Evolutionary conservation across 352 stramenopile genomes (phyloP), one percentile per base, ranked within the genome.

Genomic region (Blastocystis sp.): DNA sequence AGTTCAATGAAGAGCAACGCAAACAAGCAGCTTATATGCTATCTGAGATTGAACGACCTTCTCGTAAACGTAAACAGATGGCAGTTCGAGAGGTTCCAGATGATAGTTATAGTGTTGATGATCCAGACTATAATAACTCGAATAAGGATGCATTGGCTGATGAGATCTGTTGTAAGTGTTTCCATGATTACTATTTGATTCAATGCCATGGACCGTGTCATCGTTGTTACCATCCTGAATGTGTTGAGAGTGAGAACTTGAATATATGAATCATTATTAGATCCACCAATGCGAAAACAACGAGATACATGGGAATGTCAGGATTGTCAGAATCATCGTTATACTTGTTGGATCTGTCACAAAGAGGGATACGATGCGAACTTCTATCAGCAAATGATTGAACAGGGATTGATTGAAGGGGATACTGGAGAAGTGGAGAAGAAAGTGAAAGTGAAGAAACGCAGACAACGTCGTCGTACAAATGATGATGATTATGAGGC

Each of bases 151-250:
- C 56, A 16, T 59, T 83, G 35, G 71, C 46, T 35, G 71, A 83
- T 42, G 71, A 83, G 54, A 54, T 83, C 21, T 83, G 71, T 27
- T 83, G 71, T 32, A 83, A 83, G 27, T 83, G 71, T 56, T 83
- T 52, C 49, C 71, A 39, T 27, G 71, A 83, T 37, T 83, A 65
- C 51, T 83, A 43, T 42, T 42, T 87, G 77, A 87, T 87, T n/a
- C 59, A 58, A 7, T 87, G 77, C n/a, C 49, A 42, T 19, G 77
- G 77, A 21, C 59, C 59, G 9, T 87, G 77, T 78, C 65, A 42
- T 35, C 77, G 77, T 32, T 87, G 77, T 32, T 87, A 74, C 65
- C 77, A 87, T 63, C 77, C 77, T 24, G 59, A 74, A 29, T 87
- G 77, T 42, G 27, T 67, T n/a, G 59, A 74, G 21, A 78, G 77